These are phyloP conservation scores for Keithomyces neogunnii DNA, from an alignment of 2,329 filamentous ascomycete species.

Conservation along the genomic window DNA sequence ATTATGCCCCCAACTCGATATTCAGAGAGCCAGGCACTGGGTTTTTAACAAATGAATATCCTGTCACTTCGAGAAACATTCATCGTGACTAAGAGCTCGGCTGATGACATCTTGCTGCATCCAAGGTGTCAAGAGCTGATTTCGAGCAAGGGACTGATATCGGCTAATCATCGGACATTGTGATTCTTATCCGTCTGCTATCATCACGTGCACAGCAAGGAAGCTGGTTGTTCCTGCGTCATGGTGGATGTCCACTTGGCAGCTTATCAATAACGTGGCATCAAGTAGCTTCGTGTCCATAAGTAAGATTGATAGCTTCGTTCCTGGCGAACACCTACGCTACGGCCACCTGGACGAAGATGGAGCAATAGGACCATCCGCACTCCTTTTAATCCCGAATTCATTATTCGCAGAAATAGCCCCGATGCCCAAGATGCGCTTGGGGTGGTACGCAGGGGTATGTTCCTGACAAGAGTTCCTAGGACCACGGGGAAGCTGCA, in stretches of 20 bases:
- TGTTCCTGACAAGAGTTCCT: slow-evolving; percentile 17
- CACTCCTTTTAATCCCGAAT: background rate
- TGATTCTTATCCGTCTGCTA: background rate
- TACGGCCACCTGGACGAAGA: slow-evolving; percentile 1
- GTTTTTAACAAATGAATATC: too few relatives aligned
- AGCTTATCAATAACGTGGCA: slow-evolving; percentile 6
- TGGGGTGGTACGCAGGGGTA: slow-evolving; percentile 54
- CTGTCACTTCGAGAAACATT: too few relatives aligned
- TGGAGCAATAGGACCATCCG: slow-evolving; percentile 1
- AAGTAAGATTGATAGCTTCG: background rate
- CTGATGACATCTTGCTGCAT: too few relatives aligned
- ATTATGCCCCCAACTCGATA: too few relatives aligned
- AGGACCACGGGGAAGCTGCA: background rate
- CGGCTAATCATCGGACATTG: slow-evolving; percentile 1
- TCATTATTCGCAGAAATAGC: background rate
- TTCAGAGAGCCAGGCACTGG: too few relatives aligned
- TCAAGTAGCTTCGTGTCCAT: background rate
- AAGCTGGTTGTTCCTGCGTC: background rate
- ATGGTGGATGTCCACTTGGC: background rate
- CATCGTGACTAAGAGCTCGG: too few relatives aligned
- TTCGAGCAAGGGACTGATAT: too few relatives aligned
- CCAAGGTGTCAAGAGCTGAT: too few relatives aligned
- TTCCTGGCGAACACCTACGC: background rate
- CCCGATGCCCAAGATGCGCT: slow-evolving; percentile 41
- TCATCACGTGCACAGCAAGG: slow-evolving; percentile 4